Evolutionary conservation across 2,329 filamentous ascomycete genomes (phyloP), one percentile per base, ranked within the genome.

Genomic region (Cytospora paraplurivora): DNA sequence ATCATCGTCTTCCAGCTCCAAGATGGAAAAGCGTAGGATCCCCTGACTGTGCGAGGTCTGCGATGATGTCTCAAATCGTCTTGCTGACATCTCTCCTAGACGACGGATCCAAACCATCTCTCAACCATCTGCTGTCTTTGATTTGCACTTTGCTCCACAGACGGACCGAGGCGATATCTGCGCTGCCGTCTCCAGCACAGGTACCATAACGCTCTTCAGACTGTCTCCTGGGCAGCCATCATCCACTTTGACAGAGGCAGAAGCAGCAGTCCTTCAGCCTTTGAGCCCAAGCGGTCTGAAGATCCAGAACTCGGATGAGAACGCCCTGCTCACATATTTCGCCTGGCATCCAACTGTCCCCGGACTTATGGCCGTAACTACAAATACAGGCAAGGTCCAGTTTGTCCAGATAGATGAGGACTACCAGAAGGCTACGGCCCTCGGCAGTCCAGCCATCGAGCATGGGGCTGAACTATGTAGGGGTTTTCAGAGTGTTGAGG

Each of bases 151-250:
- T 74, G 86, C 88, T 65, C 85, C 84, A 1, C 72, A 76, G 58
- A 67, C 71, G 1, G 73, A 80, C 59, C 70, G 70, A 8, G 77
- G 75, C 56, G 80, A 82, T 35, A 76, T 90, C 4, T 82, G 96
- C 59, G 92, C 87, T 11, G 86, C 89, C 3, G 91, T 92, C 10
- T 91, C 90, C 1, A 97, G 92, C 66, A 91, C 89, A 0, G 91
- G 89, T 0, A 82, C 83, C 0, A 76, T 96, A 13, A 83, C 83
- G 1, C 79, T 94, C 56, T 92, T 89, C 74, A 79, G 74, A 67
- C 76, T 89, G 52, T 71, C 79, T 10, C 80, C 80, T 53, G 69
- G 73, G 15, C 66, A 75, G 44, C 69, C 67, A 38, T 54, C 17
- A 54, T 67, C 34, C 15, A 57, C 69, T 12, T 74, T 77, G 0